These are phyloP conservation scores for Podospora bellae-mahoneyi DNA, from an alignment of 495 filamentous ascomycete species.

Conservation along the genomic window DNA sequence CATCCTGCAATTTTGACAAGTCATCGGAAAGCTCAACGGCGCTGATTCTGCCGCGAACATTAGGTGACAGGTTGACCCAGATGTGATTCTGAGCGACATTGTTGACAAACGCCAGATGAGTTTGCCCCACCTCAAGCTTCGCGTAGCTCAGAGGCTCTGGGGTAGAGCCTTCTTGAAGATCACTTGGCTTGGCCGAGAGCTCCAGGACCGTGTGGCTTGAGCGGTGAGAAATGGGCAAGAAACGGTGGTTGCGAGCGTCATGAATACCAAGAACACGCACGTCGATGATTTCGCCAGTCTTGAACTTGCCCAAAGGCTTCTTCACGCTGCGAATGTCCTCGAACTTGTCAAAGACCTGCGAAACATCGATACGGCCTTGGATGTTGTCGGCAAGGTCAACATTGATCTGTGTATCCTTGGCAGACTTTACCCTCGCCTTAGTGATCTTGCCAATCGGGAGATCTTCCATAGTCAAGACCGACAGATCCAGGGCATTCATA, in stretches of 20 bases:
- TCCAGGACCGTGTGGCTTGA: slow-evolving; percentile 80
- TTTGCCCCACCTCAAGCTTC: slow-evolving; percentile 67
- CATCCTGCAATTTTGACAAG: slow-evolving; percentile 66
- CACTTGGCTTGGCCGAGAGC: slow-evolving; percentile 76
- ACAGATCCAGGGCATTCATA: slow-evolving; percentile 66
- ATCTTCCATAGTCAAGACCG: slow-evolving; percentile 62
- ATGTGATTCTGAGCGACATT: slow-evolving; percentile 71
- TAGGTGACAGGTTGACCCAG: slow-evolving; percentile 91
- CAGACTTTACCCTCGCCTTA: slow-evolving; percentile 71
- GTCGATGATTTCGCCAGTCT: slow-evolving; percentile 61
- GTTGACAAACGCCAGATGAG: slow-evolving; percentile 80
- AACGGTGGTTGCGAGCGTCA: slow-evolving; percentile 84
- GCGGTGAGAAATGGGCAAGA: slow-evolving; percentile 85
- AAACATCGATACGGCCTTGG: slow-evolving; percentile 85
- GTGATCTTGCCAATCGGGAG: slow-evolving; percentile 69
- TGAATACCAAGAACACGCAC: slow-evolving; percentile 84
- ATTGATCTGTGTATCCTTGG: slow-evolving; percentile 89
- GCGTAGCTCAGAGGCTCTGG: slow-evolving; percentile 63
- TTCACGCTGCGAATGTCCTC: slow-evolving; percentile 81
- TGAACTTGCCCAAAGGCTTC: slow-evolving; percentile 68
- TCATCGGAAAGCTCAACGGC: slow-evolving; percentile 84
- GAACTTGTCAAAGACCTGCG: slow-evolving; percentile 83
- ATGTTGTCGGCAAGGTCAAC: slow-evolving; percentile 85
- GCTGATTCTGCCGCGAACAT: slow-evolving; percentile 76
- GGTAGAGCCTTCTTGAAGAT: slow-evolving; percentile 45